Percentiles rank a stretch among this genome's conserved stretches.
phyloP scores from a whole-genome alignment of 768 basidiomycete species.

The Xerocomus brunneocitrinus region DNA sequence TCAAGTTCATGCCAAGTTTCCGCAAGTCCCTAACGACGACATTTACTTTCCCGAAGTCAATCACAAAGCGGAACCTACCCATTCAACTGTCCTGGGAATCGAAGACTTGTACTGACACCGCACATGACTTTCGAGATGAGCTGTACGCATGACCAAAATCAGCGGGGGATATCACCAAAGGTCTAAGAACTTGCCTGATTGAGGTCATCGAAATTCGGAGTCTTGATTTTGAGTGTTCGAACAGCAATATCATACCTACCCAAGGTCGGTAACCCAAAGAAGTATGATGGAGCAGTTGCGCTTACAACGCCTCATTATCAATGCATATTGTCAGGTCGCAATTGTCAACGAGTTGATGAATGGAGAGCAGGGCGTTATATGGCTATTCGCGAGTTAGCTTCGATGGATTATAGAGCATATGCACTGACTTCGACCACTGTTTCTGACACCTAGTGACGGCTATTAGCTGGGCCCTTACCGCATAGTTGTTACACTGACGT shows the following conservation, averaged over 20 bases:
- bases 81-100: slow-evolving; percentile 92
- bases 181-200: slow-evolving; percentile 49
- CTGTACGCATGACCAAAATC: slow-evolving; percentile 26
- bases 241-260: slow-evolving; percentile 68
- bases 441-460: slow-evolving; percentile 35
- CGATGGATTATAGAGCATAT: neutral
- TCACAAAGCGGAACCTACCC: slow-evolving; percentile 44
- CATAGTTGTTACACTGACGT: slow-evolving; percentile 31
- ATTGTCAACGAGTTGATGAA: slow-evolving; percentile 88
- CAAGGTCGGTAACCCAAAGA: neutral
- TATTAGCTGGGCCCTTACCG: slow-evolving; percentile 10
- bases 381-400: slow-evolving; percentile 41
- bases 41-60: slow-evolving; percentile 3
- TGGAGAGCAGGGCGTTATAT: slow-evolving; percentile 79
- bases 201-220: slow-evolving; percentile 60
- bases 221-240: slow-evolving; percentile 59
- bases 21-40: slow-evolving; percentile 60
- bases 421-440: slow-evolving; percentile 48
- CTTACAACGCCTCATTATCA: slow-evolving; percentile 83
- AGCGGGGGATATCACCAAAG: neutral
- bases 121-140: slow-evolving; percentile 90
- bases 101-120: slow-evolving; percentile 86
- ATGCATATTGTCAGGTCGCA: slow-evolving; percentile 80
- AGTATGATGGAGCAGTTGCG: neutral
- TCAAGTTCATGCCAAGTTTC: slow-evolving; percentile 88